A percentile compares a stretch with the other conserved stretches of the same genome.
Evolutionary conservation across 2,329 filamentous ascomycete species (phyloP).

Genomic region (Cladophialophora yegresii): DNA sequence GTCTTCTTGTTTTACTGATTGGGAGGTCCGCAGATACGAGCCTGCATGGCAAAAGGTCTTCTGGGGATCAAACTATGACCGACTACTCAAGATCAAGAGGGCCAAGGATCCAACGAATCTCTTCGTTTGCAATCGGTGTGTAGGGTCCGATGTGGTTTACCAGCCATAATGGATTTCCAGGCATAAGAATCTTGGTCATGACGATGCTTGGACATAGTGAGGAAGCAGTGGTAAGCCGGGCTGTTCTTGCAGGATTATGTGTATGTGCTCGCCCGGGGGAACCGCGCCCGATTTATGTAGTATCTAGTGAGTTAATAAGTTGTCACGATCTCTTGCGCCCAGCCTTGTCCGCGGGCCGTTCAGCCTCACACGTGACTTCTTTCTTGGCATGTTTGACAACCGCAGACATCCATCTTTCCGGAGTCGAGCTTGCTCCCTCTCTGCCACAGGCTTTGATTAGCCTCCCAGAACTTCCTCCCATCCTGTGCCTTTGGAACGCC

Average conservation of each 20-base stretch:
- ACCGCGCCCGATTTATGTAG: background rate
- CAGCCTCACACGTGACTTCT: background rate
- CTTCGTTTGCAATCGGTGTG: slow-evolving; percentile 54
- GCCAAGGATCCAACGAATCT: slow-evolving; percentile 52
- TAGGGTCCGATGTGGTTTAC: slow-evolving; percentile 44
- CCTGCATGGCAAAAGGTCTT: slow-evolving; percentile 40
- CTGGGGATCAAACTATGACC: slow-evolving; percentile 48
- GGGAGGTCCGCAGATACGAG: slow-evolving; percentile 35
- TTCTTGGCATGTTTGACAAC: slow-evolving; percentile 3
- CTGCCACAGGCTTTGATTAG: background rate
- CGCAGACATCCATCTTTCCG: background rate
- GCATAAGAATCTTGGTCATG: background rate
- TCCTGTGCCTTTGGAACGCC: background rate
- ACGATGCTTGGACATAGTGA: background rate
- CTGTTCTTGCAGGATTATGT: background rate
- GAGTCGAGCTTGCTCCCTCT: background rate
- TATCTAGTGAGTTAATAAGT: background rate
- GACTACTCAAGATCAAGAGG: slow-evolving; percentile 51
- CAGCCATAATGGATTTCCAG: slow-evolving; percentile 27
- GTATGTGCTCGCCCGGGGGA: background rate
- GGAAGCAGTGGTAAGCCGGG: background rate
- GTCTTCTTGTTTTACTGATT: background rate
- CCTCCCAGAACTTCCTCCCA: background rate
- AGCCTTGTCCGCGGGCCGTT: background rate
- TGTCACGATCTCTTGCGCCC: background rate